Evolutionary conservation across 345 rosid species (phyloP).

Genomic region (Citrus glauca): DNA sequence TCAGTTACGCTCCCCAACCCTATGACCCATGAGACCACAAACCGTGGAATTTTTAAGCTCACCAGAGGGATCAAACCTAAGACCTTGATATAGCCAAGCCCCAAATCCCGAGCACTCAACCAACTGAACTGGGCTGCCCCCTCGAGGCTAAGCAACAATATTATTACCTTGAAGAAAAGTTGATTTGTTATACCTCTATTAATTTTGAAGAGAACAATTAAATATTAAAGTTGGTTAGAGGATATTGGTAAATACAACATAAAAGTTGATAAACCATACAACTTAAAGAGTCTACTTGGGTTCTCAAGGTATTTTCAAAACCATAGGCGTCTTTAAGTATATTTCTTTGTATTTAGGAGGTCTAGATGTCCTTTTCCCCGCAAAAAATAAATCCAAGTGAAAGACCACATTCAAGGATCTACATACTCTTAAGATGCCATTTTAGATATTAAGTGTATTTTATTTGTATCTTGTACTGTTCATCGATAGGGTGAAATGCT

Average conservation of each 20-base stretch:
- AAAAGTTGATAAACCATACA: background rate
- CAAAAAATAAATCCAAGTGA: background rate
- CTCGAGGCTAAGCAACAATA: too few relatives aligned
- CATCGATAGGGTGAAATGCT: background rate
- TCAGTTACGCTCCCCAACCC: too few relatives aligned
- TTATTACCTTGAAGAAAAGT: background rate
- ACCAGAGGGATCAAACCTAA: too few relatives aligned
- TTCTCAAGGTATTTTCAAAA: background rate
- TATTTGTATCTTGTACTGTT: background rate
- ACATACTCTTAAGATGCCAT: background rate
- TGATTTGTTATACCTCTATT: background rate
- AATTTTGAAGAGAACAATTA: background rate
- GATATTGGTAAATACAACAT: too few relatives aligned
- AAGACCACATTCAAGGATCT: background rate
- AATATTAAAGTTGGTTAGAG: background rate
- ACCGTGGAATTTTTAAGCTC: too few relatives aligned
- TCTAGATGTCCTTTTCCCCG: background rate
- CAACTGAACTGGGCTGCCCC: too few relatives aligned
- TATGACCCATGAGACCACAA: too few relatives aligned
- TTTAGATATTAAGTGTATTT: background rate
- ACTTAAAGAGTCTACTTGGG: background rate
- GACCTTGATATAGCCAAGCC: too few relatives aligned
- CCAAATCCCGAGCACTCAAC: too few relatives aligned
- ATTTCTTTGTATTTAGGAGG: background rate
- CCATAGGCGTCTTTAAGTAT: background rate